Evolutionary conservation across 176 grass and related monocot species (phyloP), one percentile per base, ranked within the genome.

Genomic region (Saccharum spontaneum): DNA sequence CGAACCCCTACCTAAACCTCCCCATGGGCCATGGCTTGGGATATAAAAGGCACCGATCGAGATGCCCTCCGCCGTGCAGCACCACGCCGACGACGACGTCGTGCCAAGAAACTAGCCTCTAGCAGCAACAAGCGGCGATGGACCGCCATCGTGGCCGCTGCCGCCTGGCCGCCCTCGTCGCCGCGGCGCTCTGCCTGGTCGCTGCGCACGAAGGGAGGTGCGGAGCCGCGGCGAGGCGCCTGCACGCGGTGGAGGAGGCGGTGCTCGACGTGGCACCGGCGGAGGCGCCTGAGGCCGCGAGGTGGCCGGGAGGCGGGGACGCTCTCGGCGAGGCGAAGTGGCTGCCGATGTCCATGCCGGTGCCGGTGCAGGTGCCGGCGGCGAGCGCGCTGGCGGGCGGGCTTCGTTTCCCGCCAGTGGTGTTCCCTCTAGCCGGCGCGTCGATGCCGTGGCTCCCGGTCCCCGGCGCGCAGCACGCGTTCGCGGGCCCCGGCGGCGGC

Each of bases 1-100:
- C 88, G 41, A 82, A 78, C 79, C 45, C 73, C 36, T 16, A 90
- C 88, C 79, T 82, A 90, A 65, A 78, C 84, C 66, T 78, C 44
- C 10, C 46, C 67, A 33, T 4, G 36, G 31, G 2, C 37, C 67
- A 40, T 6, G 20, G 31, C 8, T 11, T 40, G 10, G 55, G 78
- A 67, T 57, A 86, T 71, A 90, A 55, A 73, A 6, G n/a, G 5
- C 39, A 3, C 1, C 3, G 24, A 5, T 1, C 6, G 24, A 30
- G 36, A 26, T 63, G 37, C n/a, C 28, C 13, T 52, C 68, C 16
- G 20, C 46, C 11, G 22, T 63, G 77, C 10, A 39, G 0, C 76
- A 80, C 76, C 44, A 28, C 30, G 8, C n/a, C 28, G 71, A 1
- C 40, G 59, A 16, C 28, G 28, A 4, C 55, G 76, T 23, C 55